Evolutionary conservation across 2,329 filamentous ascomycete genomes (phyloP).

Genomic region (Plectosphaerella cucumerina): DNA sequence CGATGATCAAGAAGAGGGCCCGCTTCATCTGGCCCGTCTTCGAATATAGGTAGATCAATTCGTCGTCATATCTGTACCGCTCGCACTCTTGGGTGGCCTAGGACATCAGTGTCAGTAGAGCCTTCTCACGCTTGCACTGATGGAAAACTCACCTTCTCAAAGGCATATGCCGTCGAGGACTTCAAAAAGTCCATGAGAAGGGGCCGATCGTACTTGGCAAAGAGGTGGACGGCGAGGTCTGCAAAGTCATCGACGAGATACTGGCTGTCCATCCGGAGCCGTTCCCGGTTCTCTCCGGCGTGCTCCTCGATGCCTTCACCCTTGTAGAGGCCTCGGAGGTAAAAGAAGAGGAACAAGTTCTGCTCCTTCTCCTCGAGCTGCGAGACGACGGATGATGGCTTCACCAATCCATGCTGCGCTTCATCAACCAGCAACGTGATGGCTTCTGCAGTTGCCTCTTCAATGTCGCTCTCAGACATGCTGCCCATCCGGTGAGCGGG

Average conservation of each 20-base stretch:
- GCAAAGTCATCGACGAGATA: conserved; percentile 81
- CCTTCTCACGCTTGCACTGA: not conserved
- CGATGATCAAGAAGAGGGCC: conserved; percentile 88
- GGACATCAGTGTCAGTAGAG: not conserved
- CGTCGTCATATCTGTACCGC: conserved; percentile 73
- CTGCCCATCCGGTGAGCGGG: conserved; percentile 63
- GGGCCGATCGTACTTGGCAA: conserved; percentile 75
- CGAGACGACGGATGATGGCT: conserved; percentile 69
- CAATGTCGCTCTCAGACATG: conserved; percentile 67
- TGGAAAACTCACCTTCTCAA: conserved; percentile 59
- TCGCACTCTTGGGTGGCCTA: conserved; percentile 76
- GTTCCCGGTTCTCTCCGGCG: conserved; percentile 49
- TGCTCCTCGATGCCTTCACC: conserved; percentile 61
- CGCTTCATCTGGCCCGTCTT: conserved; percentile 93
- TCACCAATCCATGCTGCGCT: conserved; percentile 82
- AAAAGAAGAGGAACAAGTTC: conserved; percentile 83
- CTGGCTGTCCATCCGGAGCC: conserved; percentile 53
- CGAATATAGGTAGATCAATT: conserved; percentile 92
- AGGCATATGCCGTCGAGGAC: conserved; percentile 80
- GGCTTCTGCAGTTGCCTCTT: conserved; percentile 76
- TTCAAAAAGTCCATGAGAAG: conserved; percentile 86
- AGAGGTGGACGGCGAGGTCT: conserved; percentile 80
- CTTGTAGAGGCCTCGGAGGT: conserved; percentile 80
- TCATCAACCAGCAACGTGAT: conserved; percentile 86
- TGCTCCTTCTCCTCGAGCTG: conserved; percentile 69